phyloP scores from a whole-genome alignment of 2,329 filamentous ascomycete genomes.

The Tolypocladium ovalisporum region DNA sequence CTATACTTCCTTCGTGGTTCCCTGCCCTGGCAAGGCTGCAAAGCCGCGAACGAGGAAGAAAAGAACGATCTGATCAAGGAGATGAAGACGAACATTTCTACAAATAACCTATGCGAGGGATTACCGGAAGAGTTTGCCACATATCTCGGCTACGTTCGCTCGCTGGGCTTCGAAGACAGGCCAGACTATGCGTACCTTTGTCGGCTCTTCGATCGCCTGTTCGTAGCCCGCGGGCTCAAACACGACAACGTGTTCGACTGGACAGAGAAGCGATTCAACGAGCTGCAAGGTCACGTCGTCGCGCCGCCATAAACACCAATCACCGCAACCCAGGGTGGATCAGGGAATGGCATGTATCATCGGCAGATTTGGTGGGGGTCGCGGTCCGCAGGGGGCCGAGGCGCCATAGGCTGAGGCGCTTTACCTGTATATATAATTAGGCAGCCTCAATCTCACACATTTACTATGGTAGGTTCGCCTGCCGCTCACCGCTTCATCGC shows the following conservation, averaged over 20 bases:
- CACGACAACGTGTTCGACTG: conserved; percentile 73
- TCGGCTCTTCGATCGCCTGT: conserved; percentile 65
- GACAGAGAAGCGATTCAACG: conserved; percentile 29
- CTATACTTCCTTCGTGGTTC: not conserved
- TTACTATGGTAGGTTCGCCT: no score
- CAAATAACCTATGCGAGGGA: conserved; percentile 42
- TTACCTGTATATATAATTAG: no score
- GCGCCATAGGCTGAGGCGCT: no score
- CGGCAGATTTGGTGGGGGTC: no score
- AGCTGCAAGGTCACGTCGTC: no score
- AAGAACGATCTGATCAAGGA: not conserved
- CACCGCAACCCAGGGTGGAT: no score
- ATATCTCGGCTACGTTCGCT: conserved; percentile 66
- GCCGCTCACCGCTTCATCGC: no score
- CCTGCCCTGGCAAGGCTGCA: not conserved
- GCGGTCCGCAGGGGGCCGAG: no score
- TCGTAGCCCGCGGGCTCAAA: conserved; percentile 61
- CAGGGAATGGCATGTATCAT: no score
- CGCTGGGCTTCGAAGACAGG: conserved; percentile 63
- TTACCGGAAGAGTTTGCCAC: conserved; percentile 68
- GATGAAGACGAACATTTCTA: no score
- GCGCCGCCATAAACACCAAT: no score
- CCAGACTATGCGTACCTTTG: conserved; percentile 67
- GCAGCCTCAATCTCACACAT: no score
- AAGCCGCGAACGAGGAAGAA: not conserved